Conservation (phyloP, 768 basidiomycete genomes). For the Suillus occidentalis region DNA sequence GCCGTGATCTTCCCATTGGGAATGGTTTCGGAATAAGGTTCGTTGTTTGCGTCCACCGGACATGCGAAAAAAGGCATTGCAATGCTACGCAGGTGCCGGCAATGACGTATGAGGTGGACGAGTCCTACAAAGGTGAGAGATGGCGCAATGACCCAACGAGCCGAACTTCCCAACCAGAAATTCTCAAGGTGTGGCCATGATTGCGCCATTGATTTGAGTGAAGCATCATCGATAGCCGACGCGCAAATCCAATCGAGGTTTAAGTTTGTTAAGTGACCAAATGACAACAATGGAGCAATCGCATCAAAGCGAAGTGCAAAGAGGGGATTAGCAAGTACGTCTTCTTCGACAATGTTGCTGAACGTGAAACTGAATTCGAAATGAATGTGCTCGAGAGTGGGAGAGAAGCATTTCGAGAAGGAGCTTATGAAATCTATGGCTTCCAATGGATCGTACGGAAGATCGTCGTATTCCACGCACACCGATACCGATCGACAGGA, state of each 20-base stretch:
- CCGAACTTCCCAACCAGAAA: neutral
- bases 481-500: neutral
- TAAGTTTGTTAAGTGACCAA: neutral
- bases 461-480: neutral
- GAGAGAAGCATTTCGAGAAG: neutral
- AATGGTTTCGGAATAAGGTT: neutral
- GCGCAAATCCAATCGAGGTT: neutral
- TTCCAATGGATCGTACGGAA: neutral
- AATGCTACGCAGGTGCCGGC: neutral
- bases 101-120: neutral
- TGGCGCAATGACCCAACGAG: neutral
- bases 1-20: neutral
- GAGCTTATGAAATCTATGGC: neutral
- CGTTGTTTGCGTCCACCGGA: neutral
- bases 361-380: neutral
- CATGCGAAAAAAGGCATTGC: neutral
- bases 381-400: neutral
- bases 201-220: neutral
- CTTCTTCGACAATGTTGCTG: neutral
- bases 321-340: neutral
- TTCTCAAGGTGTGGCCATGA: neutral
- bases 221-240: neutral
- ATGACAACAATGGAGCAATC: neutral
- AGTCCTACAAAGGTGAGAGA: neutral
- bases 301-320: neutral